Evolutionary conservation across 345 rosid species (phyloP).

Genomic region (Boechera divaricarpa): DNA sequence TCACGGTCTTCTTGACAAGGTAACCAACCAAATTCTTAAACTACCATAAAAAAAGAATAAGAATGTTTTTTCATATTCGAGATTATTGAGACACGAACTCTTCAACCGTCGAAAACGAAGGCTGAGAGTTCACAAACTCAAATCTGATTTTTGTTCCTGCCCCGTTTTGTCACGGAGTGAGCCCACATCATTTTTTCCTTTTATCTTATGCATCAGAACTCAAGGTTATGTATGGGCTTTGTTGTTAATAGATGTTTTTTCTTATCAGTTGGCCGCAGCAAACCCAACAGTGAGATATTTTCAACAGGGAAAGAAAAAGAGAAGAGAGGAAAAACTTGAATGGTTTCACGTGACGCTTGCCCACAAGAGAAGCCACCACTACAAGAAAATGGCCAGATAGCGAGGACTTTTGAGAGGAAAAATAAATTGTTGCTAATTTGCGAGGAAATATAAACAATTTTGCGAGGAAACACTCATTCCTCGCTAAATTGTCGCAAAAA

Average conservation of each 20-base stretch:
- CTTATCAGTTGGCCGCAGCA: constrained; percentile 59
- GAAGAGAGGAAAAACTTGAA: constrained; percentile 53
- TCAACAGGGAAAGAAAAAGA: constrained; percentile 56
- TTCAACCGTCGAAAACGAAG: neutral
- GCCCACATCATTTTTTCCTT: neutral
- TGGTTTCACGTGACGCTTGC: constrained; percentile 90
- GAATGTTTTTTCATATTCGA: neutral
- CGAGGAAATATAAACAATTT: no score
- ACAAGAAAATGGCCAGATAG: no score
- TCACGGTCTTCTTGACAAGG: constrained; percentile 59
- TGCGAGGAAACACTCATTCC: no score
- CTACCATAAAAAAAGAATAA: constrained; percentile 12
- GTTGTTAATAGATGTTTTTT: constrained; percentile 1
- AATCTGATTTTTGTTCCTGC: neutral
- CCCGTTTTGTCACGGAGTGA: neutral
- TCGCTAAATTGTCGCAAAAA: no score
- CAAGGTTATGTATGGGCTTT: neutral
- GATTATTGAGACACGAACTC: neutral
- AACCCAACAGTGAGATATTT: constrained; percentile 55
- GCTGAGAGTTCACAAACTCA: constrained; percentile 9
- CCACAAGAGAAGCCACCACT: constrained; percentile 93
- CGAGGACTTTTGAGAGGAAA: no score
- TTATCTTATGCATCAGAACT: neutral
- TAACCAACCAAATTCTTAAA: constrained; percentile 36
- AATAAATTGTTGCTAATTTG: no score